Evolutionary conservation across 345 rosid species (phyloP), one percentile per base, ranked within the genome.

Genomic region (Anacardium occidentale): DNA sequence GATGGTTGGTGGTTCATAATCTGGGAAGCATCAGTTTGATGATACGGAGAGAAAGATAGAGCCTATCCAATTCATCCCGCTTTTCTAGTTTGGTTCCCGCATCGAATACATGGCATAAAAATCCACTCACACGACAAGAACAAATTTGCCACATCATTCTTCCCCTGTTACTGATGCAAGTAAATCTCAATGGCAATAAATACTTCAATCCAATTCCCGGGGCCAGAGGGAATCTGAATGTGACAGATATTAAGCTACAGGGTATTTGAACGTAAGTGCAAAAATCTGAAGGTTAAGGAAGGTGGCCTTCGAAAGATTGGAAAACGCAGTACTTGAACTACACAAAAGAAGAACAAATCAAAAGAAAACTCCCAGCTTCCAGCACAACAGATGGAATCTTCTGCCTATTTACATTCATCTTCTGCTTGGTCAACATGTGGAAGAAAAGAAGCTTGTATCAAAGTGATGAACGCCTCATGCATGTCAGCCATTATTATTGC

Each of bases 31-130:
- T 74, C 67, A 62, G 64, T 56, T 44, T 68, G 84, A 72, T 82
- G 80, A 80, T 70, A 83, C 73, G 84, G 82, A 77, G 82, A 73
- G 74, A 57, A 61, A 34, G 84, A 75, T 82, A 40, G 86, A 70
- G 83, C 70, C 78, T 84, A 86, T 86, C 87, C 86, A 65, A 69
- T 50, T 45, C 66, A 47, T 65, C 42, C 58, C 24, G 48, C 80
- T 74, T 51, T n/a, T 40, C 14, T n/a, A 20, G n/a, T 44, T 64
- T 65, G 84, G 83, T 73, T 74, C 82, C 75, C 40, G 13, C 67
- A 55, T 66, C 71, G 45, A 56, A 58, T 55, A 70, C 76, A 45
- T 53, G 54, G 32, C 22, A 73, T 50, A 20, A 64, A 71, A 60
- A n/a, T 13, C 67, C 40, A 11, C 26, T 25, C 45, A 25, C 4